Base-by-base conservation (phyloP, 495 filamentous ascomycete genomes). In the Tuber brumale region DNA sequence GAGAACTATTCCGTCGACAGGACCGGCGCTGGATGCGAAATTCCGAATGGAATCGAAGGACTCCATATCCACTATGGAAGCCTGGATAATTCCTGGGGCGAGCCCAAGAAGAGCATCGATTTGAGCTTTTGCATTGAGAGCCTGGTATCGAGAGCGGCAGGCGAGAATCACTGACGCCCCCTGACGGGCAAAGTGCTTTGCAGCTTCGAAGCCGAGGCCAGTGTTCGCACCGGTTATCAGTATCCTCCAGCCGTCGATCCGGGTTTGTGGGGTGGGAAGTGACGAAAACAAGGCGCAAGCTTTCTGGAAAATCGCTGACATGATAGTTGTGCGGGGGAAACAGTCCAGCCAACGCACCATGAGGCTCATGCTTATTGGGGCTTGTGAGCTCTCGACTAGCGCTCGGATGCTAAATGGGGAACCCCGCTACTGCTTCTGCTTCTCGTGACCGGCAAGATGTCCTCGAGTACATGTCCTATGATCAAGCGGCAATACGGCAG, bases 31-130 rank as follows among this genome's bases (percentile, higher is more conserved):
- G 1, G 83, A 76, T 21, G 84, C 83, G 76, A 90, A 89, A 0
- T 80, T 81, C 27, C 75, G 73, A 16, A 86, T 81, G 21, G 83
- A 85, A n/a, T 84, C 85, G 69, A 87, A 88, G 1, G 85, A 85
- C n/a, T 83, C 82, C 71, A 91, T 85, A 73, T 91, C 90, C 0
- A 92, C 80, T 41, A 85, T 81, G 87, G 88, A 89, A 19, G 90
- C 87, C 70, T 90, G 85, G 43, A 84, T 82, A n/a, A 85, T 83
- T 51, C 76, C 74, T 35, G 70, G 7, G 6, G 75, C 42, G 31
- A 81, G 79, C 35, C 82, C 74, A 8, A 86, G 84, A 10, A 84
- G 79, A 72, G 73, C 39, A 76, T 85, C 76, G n/a, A 89, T 87
- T 44, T 81, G 46, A 48, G 72, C 72, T 71, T 83, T 84, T 8